phyloP scores from a whole-genome alignment of 1,139 yeast genomes.

The Geotrichum siamense region DNA sequence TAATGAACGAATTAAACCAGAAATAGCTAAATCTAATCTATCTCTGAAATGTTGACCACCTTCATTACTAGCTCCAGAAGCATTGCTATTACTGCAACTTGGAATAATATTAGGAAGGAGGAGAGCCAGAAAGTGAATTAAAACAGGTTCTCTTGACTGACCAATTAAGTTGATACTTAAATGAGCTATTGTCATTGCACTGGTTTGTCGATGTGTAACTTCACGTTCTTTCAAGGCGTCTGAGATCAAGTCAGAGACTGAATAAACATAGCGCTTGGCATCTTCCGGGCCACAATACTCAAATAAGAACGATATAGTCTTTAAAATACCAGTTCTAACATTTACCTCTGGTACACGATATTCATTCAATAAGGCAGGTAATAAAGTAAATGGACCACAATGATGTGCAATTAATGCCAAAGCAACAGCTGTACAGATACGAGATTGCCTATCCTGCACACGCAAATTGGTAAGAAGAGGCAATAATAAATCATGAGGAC shows the following conservation, averaged over 20 bases:
- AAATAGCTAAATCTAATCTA: slow-evolving; percentile 74
- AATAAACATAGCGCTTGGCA: slow-evolving; percentile 76
- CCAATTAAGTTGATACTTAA: slow-evolving; percentile 78
- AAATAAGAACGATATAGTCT: slow-evolving; percentile 86
- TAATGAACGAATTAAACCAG: slow-evolving; percentile 60
- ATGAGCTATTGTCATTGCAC: slow-evolving; percentile 80
- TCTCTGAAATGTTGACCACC: slow-evolving; percentile 92
- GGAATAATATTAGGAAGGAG: slow-evolving; percentile 69
- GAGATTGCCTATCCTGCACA: slow-evolving; percentile 91
- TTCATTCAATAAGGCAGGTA: slow-evolving; percentile 97
- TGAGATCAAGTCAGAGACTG: slow-evolving; percentile 72
- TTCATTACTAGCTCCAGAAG: slow-evolving; percentile 38
- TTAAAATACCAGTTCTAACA: slow-evolving; percentile 92
- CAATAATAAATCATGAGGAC: slow-evolving; percentile 91
- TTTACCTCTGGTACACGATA: slow-evolving; percentile 87
- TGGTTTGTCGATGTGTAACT: slow-evolving; percentile 90
- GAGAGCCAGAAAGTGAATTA: slow-evolving; percentile 66
- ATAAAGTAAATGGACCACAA: slow-evolving; percentile 86
- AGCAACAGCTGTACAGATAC: slow-evolving; percentile 98
- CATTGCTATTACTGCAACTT: background rate
- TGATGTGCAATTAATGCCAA: slow-evolving; percentile 94
- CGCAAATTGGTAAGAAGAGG: slow-evolving; percentile 76
- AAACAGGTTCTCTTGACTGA: slow-evolving; percentile 64
- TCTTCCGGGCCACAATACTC: slow-evolving; percentile 76
- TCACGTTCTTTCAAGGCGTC: slow-evolving; percentile 91